A percentile compares a stretch with the other conserved stretches of the same genome.
phyloP scores from a whole-genome alignment of 768 basidiomycete species.

The Leucosporidium creatinivorum region DNA sequence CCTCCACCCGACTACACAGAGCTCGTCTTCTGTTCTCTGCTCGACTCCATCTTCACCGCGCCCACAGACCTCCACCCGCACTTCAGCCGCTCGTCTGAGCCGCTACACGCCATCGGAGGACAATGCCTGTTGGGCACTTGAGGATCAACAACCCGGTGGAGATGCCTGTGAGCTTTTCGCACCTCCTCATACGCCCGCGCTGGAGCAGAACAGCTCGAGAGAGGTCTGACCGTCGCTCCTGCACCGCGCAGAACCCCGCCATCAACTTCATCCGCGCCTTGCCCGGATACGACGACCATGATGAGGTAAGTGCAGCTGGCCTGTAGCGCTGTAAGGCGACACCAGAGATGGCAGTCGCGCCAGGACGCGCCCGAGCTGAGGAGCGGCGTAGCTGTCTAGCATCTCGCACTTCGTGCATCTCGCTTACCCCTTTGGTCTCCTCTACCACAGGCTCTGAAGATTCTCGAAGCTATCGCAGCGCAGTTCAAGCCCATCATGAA shows the following conservation, averaged over 20 bases:
- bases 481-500: constrained; percentile 30
- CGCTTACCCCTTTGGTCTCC: not conserved
- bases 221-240: no score
- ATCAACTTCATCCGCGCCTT: constrained; percentile 26
- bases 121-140: not conserved
- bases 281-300: not conserved
- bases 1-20: no score
- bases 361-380: no score
- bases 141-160: not conserved
- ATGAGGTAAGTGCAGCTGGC: not conserved
- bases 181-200: not conserved
- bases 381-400: not conserved
- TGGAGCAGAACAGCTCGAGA: no score
- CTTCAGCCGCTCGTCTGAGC: no score
- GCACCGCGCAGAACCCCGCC: constrained; percentile 13
- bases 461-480: constrained; percentile 25
- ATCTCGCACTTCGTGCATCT: not conserved
- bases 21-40: no score
- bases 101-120: no score
- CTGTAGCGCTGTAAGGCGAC: not conserved
- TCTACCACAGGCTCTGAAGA: constrained; percentile 8
- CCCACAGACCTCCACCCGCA: no score
- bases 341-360: not conserved
- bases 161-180: not conserved
- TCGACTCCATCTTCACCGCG: no score